Conservation (phyloP, 208 protist species). For the Trypanosoma mega region DNA sequence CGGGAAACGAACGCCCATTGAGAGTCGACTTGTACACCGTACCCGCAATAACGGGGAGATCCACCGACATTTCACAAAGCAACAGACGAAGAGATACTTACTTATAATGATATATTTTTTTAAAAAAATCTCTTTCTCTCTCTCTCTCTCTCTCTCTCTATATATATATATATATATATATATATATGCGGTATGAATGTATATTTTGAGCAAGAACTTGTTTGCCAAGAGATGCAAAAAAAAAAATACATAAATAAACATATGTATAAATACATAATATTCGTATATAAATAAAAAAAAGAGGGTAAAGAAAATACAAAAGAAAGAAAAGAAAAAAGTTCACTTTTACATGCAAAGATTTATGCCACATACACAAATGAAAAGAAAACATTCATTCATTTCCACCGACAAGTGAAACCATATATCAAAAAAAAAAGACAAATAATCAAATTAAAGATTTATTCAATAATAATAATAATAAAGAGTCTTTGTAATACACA, state of each 20-base stretch:
- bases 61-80: neutral
- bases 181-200: no score
- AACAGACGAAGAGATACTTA: neutral
- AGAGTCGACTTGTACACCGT: slow-evolving; percentile 2
- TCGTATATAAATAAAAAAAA: slow-evolving; percentile 1
- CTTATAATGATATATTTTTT: no score
- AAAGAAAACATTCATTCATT: no score
- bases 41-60: neutral
- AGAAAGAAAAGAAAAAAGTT: slow-evolving; percentile 1
- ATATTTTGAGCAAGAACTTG: no score
- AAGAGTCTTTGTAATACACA: no score
- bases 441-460: no score
- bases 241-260: slow-evolving; percentile 3
- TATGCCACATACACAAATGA: slow-evolving; percentile 9
- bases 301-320: slow-evolving; percentile 2
- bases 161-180: no score
- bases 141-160: no score
- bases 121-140: no score
- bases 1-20: slow-evolving; percentile 22
- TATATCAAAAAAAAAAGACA: no score
- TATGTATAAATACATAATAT: neutral
- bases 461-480: no score
- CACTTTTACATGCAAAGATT: neutral
- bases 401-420: no score
- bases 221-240: slow-evolving; percentile 18